These are phyloP conservation scores for Scedosporium minutisporum DNA, from an alignment of 2,329 filamentous ascomycete genomes.

Conservation along the genomic window DNA sequence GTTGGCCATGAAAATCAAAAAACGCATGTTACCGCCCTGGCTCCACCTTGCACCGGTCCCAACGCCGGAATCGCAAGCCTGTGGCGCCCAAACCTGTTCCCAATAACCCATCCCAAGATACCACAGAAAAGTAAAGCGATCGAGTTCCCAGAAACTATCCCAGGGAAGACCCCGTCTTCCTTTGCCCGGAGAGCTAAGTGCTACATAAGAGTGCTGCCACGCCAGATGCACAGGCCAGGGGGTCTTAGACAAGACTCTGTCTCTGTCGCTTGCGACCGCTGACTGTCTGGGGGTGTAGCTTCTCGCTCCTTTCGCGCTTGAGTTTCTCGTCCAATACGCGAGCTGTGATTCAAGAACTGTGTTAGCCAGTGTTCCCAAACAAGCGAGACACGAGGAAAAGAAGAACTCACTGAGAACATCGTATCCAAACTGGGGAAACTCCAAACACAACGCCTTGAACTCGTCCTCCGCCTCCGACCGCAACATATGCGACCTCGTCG, in stretches of 20 bases:
- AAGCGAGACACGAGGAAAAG: not conserved
- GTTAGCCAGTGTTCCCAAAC: slow-evolving; percentile 8
- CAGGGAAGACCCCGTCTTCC: too few species aligned
- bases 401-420: slow-evolving; percentile 67
- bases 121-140: too few species aligned
- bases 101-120: not conserved
- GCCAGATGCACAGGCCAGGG: not conserved
- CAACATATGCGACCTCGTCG: slow-evolving; percentile 66
- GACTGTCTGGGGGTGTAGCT: slow-evolving; percentile 40
- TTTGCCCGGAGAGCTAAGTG: not conserved
- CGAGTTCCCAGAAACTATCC: too few species aligned
- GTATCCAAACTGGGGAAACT: slow-evolving; percentile 86
- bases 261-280: slow-evolving; percentile 44
- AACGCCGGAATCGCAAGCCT: too few species aligned
- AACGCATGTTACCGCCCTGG: too few species aligned
- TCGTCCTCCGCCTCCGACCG: slow-evolving; percentile 78
- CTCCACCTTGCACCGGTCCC: too few species aligned
- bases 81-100: too few species aligned
- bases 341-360: slow-evolving; percentile 28
- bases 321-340: slow-evolving; percentile 58
- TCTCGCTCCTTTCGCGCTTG: slow-evolving; percentile 52
- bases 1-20: too few species aligned
- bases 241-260: slow-evolving; percentile 14
- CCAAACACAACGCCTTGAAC: slow-evolving; percentile 75
- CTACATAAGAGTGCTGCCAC: too few species aligned